Base-by-base conservation (phyloP, 345 rosid genomes). In the Iberis pinnata region DNA sequence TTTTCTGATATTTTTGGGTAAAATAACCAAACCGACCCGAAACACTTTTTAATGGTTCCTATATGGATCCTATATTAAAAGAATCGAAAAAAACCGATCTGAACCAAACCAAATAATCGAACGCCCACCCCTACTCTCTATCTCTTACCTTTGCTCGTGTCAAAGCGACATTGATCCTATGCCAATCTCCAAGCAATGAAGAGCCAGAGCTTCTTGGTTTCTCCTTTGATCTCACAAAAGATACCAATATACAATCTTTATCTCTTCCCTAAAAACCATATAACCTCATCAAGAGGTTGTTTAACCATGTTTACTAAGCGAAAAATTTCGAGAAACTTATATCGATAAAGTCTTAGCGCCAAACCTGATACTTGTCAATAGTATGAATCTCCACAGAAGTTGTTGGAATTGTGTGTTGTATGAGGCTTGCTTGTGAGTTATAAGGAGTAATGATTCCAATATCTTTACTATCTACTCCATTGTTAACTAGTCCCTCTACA, bases 331-430 rank as follows among this genome's bases (percentile, higher is more conserved):
- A n/a, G n/a, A n/a, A n/a, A n/a, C n/a, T n/a, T n/a, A n/a, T n/a
- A n/a, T n/a, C n/a, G n/a, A 39, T 14, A 22, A 24, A n/a, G 43
- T 57, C 41, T 18, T 43, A 43, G 58, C 45, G 58, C 62, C 74
- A 47, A 64, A 89, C 98, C 98, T 92, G 98, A 76, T 83, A 92
- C 65, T 88, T 87, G 59, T 92, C 98, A 49, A 92, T 87, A 56
- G 96, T 92, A 69, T 92, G 95, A 46, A 80, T 77, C 81, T 92
- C 98, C 69, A 92, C 89, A 20, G 84, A 74, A 33, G 66, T 48
- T 3, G 18, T 43, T 43, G 63, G 47, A 63, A 81, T 58, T 18
- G 65, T 46, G 27, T 67, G 69, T 66, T 76, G 70, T 48, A 87
- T 79, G 65, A 87, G 88, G 75, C 70, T 80, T 25, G 77, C 84